Percentiles rank a stretch among this genome's conserved stretches.
These are phyloP conservation scores for Cutaneotrichosporon dermatis DNA, from an alignment of 1,284 basidiomycete species.

Conservation along the genomic window DNA sequence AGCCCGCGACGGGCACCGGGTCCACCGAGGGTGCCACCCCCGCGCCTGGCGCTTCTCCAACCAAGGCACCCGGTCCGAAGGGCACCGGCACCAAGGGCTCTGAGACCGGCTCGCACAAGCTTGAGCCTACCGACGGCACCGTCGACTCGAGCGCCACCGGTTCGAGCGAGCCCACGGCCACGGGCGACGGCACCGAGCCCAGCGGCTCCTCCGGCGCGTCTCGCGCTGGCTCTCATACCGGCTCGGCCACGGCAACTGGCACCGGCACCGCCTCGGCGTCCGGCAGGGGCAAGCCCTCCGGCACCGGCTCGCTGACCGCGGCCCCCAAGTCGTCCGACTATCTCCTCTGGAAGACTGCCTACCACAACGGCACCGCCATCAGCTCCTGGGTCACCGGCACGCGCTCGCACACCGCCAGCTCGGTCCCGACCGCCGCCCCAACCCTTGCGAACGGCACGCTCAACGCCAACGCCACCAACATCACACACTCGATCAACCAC, in stretches of 20 bases:
- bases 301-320: neutral
- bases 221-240: neutral
- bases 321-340: neutral
- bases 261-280: neutral
- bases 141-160: neutral
- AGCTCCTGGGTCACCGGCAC: neutral
- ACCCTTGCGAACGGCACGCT: no score
- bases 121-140: no score
- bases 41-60: no score
- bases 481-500: no score
- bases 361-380: neutral
- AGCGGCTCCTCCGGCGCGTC: neutral
- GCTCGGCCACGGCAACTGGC: neutral
- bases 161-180: neutral
- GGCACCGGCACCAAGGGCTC: no score
- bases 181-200: neutral
- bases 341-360: neutral
- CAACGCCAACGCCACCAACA: no score
- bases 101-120: no score
- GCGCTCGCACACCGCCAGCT: neutral
- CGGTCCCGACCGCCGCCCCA: neutral
- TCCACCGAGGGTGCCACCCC: no score
- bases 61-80: no score
- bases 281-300: neutral
- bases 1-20: no score